Base-by-base conservation (phyloP, 1,284 basidiomycete genomes). In the Sporisorium sorghi region DNA sequence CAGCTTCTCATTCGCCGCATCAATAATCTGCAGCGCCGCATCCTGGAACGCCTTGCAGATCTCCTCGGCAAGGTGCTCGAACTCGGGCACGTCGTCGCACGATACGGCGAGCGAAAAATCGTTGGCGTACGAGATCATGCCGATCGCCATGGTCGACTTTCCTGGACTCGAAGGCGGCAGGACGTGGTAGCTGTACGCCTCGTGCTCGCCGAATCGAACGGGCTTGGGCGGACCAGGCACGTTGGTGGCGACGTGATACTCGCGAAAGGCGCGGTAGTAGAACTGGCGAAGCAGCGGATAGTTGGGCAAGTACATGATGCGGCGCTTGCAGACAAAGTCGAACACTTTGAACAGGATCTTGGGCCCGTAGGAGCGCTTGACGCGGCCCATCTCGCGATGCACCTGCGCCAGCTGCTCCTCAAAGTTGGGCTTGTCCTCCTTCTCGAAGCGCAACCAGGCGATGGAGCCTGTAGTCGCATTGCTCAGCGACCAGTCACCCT, bases 191-290 rank as follows among this genome's bases (percentile, higher is more conserved):
- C 63, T 73, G 57, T 76, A 82, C 14, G 82, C 82, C 61, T 82
- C 72, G 67, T 84, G 82, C 11, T 71, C 58, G 42, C 82, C 82
- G 48, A 84, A 84, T 30, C 57, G 60, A 47, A 84, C 80, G 0
- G 70, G 76, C 72, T 84, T 79, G 49, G 78, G 68, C 23, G 82
- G 82, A 21, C 82, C 82, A 2, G 82, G 82, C 17, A 84, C 79
- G 44, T 84, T 84, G 33, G 81, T 84, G 37, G 77, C 79, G 19
- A 84, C 82, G 53, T 81, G 78, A 47, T 84, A 83, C 69, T 83
- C 80, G 39, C 70, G 58, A 57, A 81, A 82, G 8, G 83, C 80
- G 23, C 76, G 77, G 62, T 83, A 77, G 58, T 81, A 83, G 67
- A 83, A 54, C 53, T 65, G 57, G 14, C 74, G 73, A n/a, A 68